These are phyloP conservation scores for Coffea canephora DNA, from an alignment of 257 asterid species.

Conservation along the genomic window DNA sequence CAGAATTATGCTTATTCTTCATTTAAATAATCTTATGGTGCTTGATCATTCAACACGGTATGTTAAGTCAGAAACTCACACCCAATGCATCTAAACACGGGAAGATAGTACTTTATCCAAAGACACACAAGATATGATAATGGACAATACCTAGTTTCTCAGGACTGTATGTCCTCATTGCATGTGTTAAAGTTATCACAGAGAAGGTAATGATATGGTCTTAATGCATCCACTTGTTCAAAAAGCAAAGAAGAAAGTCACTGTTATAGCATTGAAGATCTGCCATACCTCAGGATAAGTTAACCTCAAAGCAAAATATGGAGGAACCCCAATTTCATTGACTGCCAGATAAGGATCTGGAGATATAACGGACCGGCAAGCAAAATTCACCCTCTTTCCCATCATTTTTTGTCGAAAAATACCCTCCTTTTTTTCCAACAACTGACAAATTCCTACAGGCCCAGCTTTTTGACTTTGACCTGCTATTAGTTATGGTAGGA, in stretches of 20 bases:
- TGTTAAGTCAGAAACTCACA: background rate
- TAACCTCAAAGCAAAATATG: constrained; percentile 81
- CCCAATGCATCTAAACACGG: background rate
- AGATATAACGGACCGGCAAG: constrained; percentile 96
- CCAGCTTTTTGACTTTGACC: constrained; percentile 55
- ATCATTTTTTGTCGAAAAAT: constrained; percentile 98
- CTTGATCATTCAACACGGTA: background rate
- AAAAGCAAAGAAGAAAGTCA: background rate
- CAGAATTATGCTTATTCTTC: background rate
- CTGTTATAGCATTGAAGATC: background rate
- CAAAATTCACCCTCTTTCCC: constrained; percentile 97
- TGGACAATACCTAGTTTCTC: background rate
- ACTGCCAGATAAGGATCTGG: constrained; percentile 95
- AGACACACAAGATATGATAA: background rate
- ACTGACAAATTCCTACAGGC: constrained; percentile 71
- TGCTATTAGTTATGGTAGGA: constrained; percentile 30
- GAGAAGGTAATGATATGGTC: background rate
- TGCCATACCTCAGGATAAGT: constrained; percentile 87
- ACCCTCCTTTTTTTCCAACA: constrained; percentile 93
- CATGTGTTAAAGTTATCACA: background rate
- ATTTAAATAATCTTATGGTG: background rate
- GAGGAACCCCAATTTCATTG: constrained; percentile 98
- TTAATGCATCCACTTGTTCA: background rate
- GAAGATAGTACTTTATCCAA: background rate
- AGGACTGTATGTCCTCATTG: background rate